Evolutionary conservation across 2,329 filamentous ascomycete species (phyloP).

Genomic region (Colletotrichum musicola): DNA sequence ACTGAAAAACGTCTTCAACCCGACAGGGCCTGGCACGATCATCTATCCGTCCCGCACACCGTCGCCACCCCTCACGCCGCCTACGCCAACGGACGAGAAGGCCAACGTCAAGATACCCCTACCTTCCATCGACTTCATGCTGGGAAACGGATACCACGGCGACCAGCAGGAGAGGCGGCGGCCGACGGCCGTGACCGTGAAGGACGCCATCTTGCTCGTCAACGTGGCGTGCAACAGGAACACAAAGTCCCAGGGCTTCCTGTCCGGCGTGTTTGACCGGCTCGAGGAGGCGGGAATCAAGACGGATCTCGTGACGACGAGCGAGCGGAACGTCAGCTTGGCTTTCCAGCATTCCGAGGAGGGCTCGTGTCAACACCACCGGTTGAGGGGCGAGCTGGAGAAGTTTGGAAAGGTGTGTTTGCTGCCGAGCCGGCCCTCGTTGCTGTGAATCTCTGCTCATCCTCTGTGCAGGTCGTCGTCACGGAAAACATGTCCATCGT

Average conservation of each 20-base stretch:
- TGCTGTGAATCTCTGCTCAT: background rate
- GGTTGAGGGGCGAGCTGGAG: slow-evolving; percentile 77
- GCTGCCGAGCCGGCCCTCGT: too few relatives aligned
- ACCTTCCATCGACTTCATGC: slow-evolving; percentile 25
- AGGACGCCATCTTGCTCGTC: slow-evolving; percentile 94
- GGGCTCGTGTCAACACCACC: slow-evolving; percentile 71
- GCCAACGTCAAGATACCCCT: slow-evolving; percentile 60
- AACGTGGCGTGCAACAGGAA: slow-evolving; percentile 99
- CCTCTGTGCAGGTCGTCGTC: slow-evolving; percentile 16
- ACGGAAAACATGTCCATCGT: slow-evolving; percentile 90
- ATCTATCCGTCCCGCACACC: slow-evolving; percentile 79
- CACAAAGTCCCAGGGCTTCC: slow-evolving; percentile 94
- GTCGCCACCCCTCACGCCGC: slow-evolving; percentile 68
- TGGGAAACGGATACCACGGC: slow-evolving; percentile 26
- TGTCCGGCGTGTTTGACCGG: slow-evolving; percentile 94
- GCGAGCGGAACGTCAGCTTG: slow-evolving; percentile 97
- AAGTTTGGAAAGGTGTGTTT: slow-evolving; percentile 86
- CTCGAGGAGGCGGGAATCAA: slow-evolving; percentile 88
- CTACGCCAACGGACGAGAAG: slow-evolving; percentile 57
- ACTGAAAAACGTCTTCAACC: slow-evolving; percentile 93
- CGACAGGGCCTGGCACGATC: slow-evolving; percentile 80
- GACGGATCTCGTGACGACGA: slow-evolving; percentile 95
- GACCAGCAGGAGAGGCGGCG: slow-evolving; percentile 60
- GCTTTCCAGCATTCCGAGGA: slow-evolving; percentile 86
- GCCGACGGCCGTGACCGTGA: slow-evolving; percentile 94